phyloP scores from a whole-genome alignment of 2,329 filamentous ascomycete genomes.

The Aspergillus sp. region DNA sequence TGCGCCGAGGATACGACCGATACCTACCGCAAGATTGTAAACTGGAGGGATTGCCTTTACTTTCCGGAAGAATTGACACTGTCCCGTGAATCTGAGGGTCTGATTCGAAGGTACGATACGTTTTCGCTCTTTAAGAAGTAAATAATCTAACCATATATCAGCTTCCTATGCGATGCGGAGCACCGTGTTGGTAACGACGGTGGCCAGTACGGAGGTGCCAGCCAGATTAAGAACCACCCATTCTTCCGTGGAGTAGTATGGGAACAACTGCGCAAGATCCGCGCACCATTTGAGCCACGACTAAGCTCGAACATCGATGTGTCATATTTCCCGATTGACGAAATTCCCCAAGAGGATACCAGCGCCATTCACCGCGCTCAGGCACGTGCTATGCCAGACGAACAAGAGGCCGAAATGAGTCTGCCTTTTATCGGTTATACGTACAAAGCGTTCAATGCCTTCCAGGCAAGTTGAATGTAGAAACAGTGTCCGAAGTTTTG shows the following conservation, averaged over 20 bases:
- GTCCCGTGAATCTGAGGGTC: slow-evolving; percentile 82
- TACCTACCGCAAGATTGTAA: slow-evolving; percentile 98
- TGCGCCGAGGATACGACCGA: slow-evolving; percentile 97
- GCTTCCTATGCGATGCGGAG: slow-evolving; percentile 90
- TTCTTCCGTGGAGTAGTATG: slow-evolving; percentile 98
- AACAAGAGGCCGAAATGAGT: slow-evolving; percentile 90
- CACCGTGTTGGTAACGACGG: slow-evolving; percentile 78
- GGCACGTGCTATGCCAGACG: slow-evolving; percentile 68
- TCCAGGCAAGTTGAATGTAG: slow-evolving; percentile 44
- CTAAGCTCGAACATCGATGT: slow-evolving; percentile 92
- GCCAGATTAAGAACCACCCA: slow-evolving; percentile 88
- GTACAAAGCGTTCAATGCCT: slow-evolving; percentile 90
- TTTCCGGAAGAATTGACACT: slow-evolving; percentile 95
- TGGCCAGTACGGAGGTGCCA: slow-evolving; percentile 65
- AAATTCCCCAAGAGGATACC: slow-evolving; percentile 96
- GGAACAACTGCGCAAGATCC: slow-evolving; percentile 86
- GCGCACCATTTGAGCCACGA: slow-evolving; percentile 93
- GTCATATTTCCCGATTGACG: slow-evolving; percentile 97
- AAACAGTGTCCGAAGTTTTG: slow-evolving; percentile 20
- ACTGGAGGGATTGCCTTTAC: slow-evolving; percentile 93
- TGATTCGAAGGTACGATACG: slow-evolving; percentile 76
- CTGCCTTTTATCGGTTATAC: slow-evolving; percentile 95
- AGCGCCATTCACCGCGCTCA: slow-evolving; percentile 83
- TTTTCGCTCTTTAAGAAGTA: not conserved
- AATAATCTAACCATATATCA: slow-evolving; percentile 42